Percentiles rank a stretch among this genome's conserved stretches.
Conservation (phyloP, 768 basidiomycete genomes). For the Boletellus ananiceps region DNA sequence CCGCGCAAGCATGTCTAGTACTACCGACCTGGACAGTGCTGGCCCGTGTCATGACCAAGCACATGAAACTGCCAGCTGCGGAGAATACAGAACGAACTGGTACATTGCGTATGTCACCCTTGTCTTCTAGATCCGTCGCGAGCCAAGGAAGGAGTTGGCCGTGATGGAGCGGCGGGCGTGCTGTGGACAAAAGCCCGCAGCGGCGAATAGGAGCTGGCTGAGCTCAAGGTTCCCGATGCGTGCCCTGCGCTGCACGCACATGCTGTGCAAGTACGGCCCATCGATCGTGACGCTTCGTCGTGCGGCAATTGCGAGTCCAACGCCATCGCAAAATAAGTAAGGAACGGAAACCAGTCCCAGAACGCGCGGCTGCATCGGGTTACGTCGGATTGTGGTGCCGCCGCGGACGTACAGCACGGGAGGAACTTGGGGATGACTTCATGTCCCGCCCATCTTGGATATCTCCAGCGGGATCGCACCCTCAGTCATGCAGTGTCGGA, state of each 20-base stretch:
- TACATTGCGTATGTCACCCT: slow-evolving; percentile 17
- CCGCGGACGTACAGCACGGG: slow-evolving; percentile 15
- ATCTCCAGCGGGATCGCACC: no score
- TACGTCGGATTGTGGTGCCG: slow-evolving; percentile 8
- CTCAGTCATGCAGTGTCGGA: not conserved
- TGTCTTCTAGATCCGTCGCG: slow-evolving; percentile 9
- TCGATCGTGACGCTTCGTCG: slow-evolving; percentile 5
- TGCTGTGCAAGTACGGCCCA: slow-evolving; percentile 8
- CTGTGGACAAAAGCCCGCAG: slow-evolving; percentile 12
- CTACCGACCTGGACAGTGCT: slow-evolving; percentile 3
- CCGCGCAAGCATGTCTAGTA: slow-evolving; percentile 2
- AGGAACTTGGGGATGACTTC: slow-evolving; percentile 6
- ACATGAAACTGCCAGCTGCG: slow-evolving; percentile 14
- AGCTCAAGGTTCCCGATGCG: slow-evolving; percentile 13
- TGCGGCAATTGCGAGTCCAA: slow-evolving; percentile 13
- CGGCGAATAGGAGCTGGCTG: slow-evolving; percentile 7
- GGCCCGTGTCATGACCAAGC: slow-evolving; percentile 7
- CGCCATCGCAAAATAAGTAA: slow-evolving; percentile 2
- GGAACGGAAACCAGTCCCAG: not conserved
- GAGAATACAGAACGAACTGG: slow-evolving; percentile 8
- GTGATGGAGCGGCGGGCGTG: slow-evolving; percentile 15
- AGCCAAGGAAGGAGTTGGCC: slow-evolving; percentile 10
- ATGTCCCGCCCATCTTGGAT: no score
- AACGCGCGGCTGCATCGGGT: slow-evolving; percentile 3
- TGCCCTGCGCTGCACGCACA: slow-evolving; percentile 10